phyloP scores from a whole-genome alignment of 371 early-diverging fungal genomes.

The Actinomortierella ambigua region DNA sequence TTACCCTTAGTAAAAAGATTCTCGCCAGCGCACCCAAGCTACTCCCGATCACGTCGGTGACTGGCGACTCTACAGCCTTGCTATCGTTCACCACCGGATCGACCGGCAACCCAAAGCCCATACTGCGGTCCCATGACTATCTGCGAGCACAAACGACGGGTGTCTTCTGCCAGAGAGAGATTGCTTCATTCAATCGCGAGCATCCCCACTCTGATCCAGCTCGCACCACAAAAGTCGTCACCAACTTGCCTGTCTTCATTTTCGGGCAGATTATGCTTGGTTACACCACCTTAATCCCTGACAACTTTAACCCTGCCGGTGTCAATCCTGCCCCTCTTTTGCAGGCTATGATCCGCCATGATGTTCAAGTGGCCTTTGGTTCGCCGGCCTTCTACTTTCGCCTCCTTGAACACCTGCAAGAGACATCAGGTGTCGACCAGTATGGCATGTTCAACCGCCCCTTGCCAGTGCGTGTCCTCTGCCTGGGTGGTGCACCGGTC shows the following conservation, averaged over 20 bases:
- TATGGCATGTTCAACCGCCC: slow-evolving; percentile 32
- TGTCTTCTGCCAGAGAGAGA: slow-evolving; percentile 40
- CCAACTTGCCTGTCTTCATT: slow-evolving; percentile 43
- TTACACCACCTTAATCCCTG: slow-evolving; percentile 44
- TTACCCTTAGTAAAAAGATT: slow-evolving; percentile 18
- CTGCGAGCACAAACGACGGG: slow-evolving; percentile 42
- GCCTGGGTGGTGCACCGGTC: slow-evolving; percentile 42
- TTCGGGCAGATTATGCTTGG: slow-evolving; percentile 48
- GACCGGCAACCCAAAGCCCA: slow-evolving; percentile 46
- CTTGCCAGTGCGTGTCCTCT: slow-evolving; percentile 37
- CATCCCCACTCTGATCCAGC: not conserved
- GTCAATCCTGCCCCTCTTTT: slow-evolving; percentile 35
- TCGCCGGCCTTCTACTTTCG: slow-evolving; percentile 43
- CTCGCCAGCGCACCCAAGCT: slow-evolving; percentile 23
- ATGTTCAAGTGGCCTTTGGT: slow-evolving; percentile 44
- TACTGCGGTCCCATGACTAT: slow-evolving; percentile 41
- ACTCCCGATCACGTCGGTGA: slow-evolving; percentile 27
- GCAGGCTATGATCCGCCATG: slow-evolving; percentile 41
- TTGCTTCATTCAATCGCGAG: slow-evolving; percentile 16
- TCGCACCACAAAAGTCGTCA: slow-evolving; percentile 21
- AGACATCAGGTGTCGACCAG: slow-evolving; percentile 33
- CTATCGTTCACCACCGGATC: slow-evolving; percentile 47
- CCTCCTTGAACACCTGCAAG: slow-evolving; percentile 31
- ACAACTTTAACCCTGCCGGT: slow-evolving; percentile 44
- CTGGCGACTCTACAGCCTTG: slow-evolving; percentile 36